phyloP scores from a whole-genome alignment of 2,329 filamentous ascomycete genomes.

The Pseudocercospora fuligena region DNA sequence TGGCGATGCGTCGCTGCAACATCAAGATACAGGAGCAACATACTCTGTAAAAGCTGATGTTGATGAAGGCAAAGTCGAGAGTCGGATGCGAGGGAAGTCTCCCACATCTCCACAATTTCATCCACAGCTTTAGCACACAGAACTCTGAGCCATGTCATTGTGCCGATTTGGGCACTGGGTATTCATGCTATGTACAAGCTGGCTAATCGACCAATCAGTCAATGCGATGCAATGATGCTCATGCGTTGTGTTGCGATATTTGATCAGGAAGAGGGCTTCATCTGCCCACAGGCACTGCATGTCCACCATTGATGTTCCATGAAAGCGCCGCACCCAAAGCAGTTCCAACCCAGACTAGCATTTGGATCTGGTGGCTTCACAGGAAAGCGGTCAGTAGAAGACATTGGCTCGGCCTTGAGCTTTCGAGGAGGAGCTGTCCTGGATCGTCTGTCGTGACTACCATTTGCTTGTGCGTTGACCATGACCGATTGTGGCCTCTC shows the following conservation, averaged over 20 bases:
- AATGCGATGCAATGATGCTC: not conserved
- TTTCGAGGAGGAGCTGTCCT: conserved; percentile 18
- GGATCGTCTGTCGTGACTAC: conserved; percentile 26
- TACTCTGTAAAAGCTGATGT: no score
- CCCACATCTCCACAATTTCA: no score
- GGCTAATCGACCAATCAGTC: not conserved
- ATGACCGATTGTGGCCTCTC: conserved; percentile 56
- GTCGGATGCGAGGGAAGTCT: no score
- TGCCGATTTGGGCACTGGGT: not conserved
- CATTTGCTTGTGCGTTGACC: conserved; percentile 26
- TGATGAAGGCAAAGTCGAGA: no score
- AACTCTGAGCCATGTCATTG: not conserved
- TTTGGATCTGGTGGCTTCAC: conserved; percentile 42
- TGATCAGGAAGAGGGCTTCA: conserved; percentile 59
- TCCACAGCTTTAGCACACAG: not conserved
- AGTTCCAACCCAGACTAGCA: conserved; percentile 63
- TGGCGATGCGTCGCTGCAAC: no score
- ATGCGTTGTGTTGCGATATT: not conserved
- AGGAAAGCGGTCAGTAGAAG: conserved; percentile 15
- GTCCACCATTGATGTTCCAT: conserved; percentile 71
- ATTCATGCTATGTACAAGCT: not conserved
- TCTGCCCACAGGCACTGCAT: conserved; percentile 62
- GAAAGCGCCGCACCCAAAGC: conserved; percentile 61
- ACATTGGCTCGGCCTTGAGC: conserved; percentile 8
- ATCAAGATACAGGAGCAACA: no score